Base-by-base conservation (phyloP, 2,329 filamentous ascomycete genomes). In the Beauveria bassiana region DNA sequence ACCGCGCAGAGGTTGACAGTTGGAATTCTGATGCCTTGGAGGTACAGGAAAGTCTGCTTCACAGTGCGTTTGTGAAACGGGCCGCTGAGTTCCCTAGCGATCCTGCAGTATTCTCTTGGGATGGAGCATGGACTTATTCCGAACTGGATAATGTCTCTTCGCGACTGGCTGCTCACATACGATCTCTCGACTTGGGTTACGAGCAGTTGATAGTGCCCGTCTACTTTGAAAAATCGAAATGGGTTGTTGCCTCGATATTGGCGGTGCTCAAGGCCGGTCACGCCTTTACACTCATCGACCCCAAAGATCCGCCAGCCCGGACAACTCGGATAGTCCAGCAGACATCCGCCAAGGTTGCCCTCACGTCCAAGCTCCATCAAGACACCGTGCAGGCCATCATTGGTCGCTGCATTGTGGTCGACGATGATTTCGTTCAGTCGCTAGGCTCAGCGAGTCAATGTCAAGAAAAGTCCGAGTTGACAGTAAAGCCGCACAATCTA, bases 191-290 rank as follows among this genome's bases (percentile, higher is more conserved):
- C 10, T 42, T 18, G 8, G 16, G 22, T 16, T 22, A 28, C 7
- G 12, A 10, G 18, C 38, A 42, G 24, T n/a, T 54, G n/a, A 64
- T 69, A 31, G 67, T 71, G 2, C 53, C 53, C 3, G 18, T 55
- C 16, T 55, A 55, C 40, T 55, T 55, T 55, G 53, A 55, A 14
- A 55, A 55, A 3, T 42, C 53, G 16, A 55, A 55, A 45, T 55
- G 53, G 53, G 24, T 45, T 24, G 18, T 55, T 16, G 53, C 40
- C 22, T 55, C 53, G 14, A 55, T 55, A 1, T 8, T 55, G 18
- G 53, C 53, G 1, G 53, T 55, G 20, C 53, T 55, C 20, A 55
- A 55, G 14, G 24, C 38, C 24, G 53, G 53, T 2, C 38, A 43
- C 8, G 53, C 53, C 28, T 55, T 55, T 40, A 55, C 40, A 3